Percentiles rank a stretch among this genome's conserved stretches.
Conservation (phyloP, 148 eudicot genomes). For the Oxyria digyna region DNA sequence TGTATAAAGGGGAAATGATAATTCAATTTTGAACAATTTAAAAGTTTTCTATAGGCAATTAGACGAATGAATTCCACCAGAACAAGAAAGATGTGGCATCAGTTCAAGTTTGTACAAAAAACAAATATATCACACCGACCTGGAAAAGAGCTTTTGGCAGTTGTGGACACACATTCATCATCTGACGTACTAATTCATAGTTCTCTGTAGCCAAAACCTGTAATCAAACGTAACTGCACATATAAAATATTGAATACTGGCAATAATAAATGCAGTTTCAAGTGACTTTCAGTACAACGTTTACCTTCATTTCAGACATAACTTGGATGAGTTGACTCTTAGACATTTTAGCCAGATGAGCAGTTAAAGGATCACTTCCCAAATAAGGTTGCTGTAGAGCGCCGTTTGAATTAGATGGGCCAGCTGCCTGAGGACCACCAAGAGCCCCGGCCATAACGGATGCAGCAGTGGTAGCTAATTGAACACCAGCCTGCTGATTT, state of each 20-base stretch:
- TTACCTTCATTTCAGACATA: conserved; percentile 75
- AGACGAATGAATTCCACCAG: neutral
- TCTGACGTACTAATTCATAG: conserved; percentile 69
- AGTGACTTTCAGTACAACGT: neutral
- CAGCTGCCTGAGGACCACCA: conserved; percentile 60
- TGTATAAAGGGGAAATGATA: neutral
- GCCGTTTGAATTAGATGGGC: conserved; percentile 40
- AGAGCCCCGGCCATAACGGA: conserved; percentile 77
- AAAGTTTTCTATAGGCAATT: neutral
- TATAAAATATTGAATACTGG: conserved; percentile 10
- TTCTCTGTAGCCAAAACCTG: conserved; percentile 73
- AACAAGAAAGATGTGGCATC: neutral
- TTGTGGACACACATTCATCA: conserved; percentile 56
- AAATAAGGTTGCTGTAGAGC: conserved; percentile 36
- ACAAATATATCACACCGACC: conserved; percentile 25
- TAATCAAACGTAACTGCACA: conserved; percentile 16
- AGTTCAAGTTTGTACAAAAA: neutral
- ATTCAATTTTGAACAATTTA: neutral
- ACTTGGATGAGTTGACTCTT: conserved; percentile 64
- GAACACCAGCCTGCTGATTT: conserved; percentile 65
- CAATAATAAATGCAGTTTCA: neutral
- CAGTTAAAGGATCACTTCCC: conserved; percentile 72
- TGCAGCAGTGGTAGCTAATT: conserved; percentile 79
- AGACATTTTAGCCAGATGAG: conserved; percentile 84
- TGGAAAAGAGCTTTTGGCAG: conserved; percentile 79